These are phyloP conservation scores for Ophiostoma ips DNA, from an alignment of 2,329 filamentous ascomycete genomes.

Conservation along the genomic window DNA sequence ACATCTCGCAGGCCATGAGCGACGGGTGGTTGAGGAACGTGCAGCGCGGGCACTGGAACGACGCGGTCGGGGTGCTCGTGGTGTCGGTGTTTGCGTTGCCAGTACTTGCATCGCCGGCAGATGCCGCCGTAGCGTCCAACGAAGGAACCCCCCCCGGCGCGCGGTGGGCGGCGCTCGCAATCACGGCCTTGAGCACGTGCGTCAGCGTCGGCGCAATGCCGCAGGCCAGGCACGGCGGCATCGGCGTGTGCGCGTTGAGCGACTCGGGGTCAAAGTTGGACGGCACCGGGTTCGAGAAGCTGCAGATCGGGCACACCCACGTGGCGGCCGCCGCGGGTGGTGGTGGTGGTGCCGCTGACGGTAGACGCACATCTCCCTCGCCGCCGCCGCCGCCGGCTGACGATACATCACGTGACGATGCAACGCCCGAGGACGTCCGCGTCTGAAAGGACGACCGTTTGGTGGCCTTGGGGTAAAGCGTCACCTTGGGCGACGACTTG, in stretches of 20 bases:
- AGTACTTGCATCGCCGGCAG: constrained; percentile 22
- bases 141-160: no score
- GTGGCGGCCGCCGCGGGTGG: constrained; percentile 46
- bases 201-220: constrained; percentile 83
- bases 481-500: constrained; percentile 90
- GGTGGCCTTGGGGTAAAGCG: constrained; percentile 65
- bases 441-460: constrained; percentile 23
- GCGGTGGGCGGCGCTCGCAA: constrained; percentile 50
- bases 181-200: constrained; percentile 74
- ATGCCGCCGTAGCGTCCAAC: no score
- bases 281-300: constrained; percentile 82
- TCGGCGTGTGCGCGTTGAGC: constrained; percentile 62
- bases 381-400: constrained; percentile 30
- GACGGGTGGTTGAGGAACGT: constrained; percentile 92
- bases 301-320: constrained; percentile 94
- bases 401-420: constrained; percentile 24
- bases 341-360: constrained; percentile 30
- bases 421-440: constrained; percentile 31
- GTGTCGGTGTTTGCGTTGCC: not conserved
- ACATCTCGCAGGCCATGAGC: constrained; percentile 77
- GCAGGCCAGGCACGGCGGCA: constrained; percentile 82
- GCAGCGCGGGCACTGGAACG: constrained; percentile 66
- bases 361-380: no score
- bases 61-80: constrained; percentile 20
- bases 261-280: constrained; percentile 83